Conservation (phyloP, 1,139 yeast genomes). For the Zygotorulaspora mrakii region DNA sequence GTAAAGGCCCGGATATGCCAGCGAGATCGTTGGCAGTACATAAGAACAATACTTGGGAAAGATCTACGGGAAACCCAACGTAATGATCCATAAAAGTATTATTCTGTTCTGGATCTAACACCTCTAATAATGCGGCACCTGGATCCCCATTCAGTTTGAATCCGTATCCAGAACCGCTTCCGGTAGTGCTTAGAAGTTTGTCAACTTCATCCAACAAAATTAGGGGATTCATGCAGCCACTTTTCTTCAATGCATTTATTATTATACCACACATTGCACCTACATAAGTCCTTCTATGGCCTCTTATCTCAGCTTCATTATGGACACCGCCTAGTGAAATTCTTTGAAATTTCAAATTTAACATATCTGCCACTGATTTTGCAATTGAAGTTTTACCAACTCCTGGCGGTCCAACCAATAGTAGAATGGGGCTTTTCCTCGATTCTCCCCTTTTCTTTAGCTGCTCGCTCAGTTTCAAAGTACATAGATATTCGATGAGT, state of each 20-base stretch:
- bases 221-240: conserved; percentile 84
- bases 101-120: conserved; percentile 89
- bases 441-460: conserved; percentile 10
- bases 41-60: conserved; percentile 77
- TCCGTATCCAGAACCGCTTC: conserved; percentile 47
- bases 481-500: conserved; percentile 76
- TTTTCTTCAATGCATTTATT: conserved; percentile 72
- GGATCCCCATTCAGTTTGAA: conserved; percentile 76
- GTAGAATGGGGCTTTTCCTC: conserved; percentile 57
- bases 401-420: conserved; percentile 93
- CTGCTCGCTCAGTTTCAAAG: conserved; percentile 49
- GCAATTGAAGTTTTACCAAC: conserved; percentile 93
- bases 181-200: conserved; percentile 55
- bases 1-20: conserved; percentile 70
- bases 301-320: conserved; percentile 88
- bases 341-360: conserved; percentile 77
- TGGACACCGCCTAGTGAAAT: conserved; percentile 84
- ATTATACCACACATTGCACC: conserved; percentile 92
- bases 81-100: conserved; percentile 76
- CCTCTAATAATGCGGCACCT: conserved; percentile 84
- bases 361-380: conserved; percentile 74
- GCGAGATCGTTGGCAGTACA: conserved; percentile 88
- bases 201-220: conserved; percentile 86
- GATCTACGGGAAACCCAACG: conserved; percentile 80
- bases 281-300: conserved; percentile 88